Conservation (phyloP, 2,329 filamentous ascomycete species). For the Beauveria bassiana region DNA sequence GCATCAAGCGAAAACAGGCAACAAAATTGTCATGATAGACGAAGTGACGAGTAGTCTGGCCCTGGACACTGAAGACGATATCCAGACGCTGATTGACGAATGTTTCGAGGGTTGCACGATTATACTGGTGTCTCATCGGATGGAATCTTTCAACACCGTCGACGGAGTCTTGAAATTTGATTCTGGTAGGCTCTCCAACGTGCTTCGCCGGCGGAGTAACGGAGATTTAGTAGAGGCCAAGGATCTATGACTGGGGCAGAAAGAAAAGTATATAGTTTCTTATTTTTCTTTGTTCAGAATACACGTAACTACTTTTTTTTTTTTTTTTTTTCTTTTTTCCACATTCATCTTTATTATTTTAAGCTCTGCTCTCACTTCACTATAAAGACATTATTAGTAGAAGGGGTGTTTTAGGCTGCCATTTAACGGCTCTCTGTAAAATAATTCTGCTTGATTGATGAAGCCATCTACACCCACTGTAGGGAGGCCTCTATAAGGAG, state of each 20-base stretch:
- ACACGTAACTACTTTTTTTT: too few relatives aligned
- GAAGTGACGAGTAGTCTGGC: conserved; percentile 2
- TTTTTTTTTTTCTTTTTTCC: too few relatives aligned
- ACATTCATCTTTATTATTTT: too few relatives aligned
- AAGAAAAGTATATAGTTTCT: too few relatives aligned
- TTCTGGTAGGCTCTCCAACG: not conserved
- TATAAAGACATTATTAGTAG: too few relatives aligned
- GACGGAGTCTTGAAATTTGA: not conserved
- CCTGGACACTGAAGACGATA: not conserved
- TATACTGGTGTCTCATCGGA: not conserved
- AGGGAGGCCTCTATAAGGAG: too few relatives aligned
- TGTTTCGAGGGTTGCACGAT: not conserved
- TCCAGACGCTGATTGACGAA: not conserved
- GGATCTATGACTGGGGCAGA: not conserved
- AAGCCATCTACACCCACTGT: too few relatives aligned
- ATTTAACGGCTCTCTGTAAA: too few relatives aligned
- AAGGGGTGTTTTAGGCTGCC: too few relatives aligned
- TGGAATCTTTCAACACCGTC: not conserved
- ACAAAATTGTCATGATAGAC: conserved; percentile 1
- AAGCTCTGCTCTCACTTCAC: too few relatives aligned
- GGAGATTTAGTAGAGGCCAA: not conserved
- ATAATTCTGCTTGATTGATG: too few relatives aligned
- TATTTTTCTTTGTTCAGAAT: too few relatives aligned
- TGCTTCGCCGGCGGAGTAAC: not conserved
- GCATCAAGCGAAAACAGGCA: not conserved